phyloP scores from a whole-genome alignment of 345 rosid species.

The Salix caprea region DNA sequence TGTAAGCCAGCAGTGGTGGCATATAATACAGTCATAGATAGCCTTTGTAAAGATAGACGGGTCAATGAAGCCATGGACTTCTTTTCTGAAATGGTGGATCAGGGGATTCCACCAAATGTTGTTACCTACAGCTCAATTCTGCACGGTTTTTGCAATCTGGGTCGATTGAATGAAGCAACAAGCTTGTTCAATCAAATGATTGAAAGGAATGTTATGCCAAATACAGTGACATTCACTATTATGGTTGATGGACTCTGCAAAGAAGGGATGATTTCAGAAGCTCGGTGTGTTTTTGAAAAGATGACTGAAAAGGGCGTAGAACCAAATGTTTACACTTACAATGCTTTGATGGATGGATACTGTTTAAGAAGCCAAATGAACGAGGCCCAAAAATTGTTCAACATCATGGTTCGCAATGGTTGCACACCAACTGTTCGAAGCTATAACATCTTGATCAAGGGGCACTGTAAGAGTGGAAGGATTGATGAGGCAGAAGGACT shows the following conservation, averaged over 20 bases:
- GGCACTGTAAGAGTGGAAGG: neutral
- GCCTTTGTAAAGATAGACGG: neutral
- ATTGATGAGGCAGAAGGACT: constrained; percentile 2
- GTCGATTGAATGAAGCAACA: neutral
- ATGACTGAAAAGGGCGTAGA: neutral
- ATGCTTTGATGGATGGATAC: neutral
- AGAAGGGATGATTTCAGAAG: constrained; percentile 1
- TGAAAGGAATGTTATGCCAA: neutral
- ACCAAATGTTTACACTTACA: neutral
- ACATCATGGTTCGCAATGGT: neutral
- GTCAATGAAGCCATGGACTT: neutral
- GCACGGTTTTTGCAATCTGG: neutral
- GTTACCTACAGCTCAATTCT: neutral
- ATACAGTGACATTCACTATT: neutral
- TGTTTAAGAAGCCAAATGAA: neutral
- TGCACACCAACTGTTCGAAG: neutral
- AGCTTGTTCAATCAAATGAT: neutral
- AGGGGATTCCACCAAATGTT: neutral
- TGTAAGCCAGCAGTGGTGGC: neutral
- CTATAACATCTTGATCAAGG: neutral
- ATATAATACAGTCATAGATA: neutral
- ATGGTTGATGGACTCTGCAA: constrained; percentile 6
- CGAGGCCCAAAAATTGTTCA: neutral
- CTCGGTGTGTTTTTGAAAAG: neutral
- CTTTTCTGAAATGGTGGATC: neutral